phyloP scores from a whole-genome alignment of 352 stramenopile genomes.

The Elongisporangium anandrum region DNA sequence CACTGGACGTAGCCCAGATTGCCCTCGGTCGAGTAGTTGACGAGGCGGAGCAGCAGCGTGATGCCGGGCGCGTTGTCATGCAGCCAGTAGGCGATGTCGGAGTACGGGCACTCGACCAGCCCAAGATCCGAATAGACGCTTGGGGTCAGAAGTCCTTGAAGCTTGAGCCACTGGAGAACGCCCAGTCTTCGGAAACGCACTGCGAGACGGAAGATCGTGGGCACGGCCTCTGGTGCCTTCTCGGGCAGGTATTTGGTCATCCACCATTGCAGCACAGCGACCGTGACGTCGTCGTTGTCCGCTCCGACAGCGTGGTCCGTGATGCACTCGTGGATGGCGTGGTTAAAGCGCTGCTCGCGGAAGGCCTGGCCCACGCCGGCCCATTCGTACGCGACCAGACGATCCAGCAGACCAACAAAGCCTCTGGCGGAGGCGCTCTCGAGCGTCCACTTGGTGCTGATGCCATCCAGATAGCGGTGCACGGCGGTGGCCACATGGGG shows the following conservation, averaged over 20 bases:
- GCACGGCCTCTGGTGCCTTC: neutral
- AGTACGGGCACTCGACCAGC: neutral
- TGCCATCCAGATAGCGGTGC: slow-evolving; percentile 13
- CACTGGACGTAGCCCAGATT: neutral
- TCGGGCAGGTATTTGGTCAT: neutral
- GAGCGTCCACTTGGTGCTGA: slow-evolving; percentile 16
- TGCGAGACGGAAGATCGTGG: neutral
- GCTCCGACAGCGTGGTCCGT: neutral
- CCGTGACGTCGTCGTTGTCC: neutral
- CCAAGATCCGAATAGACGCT: neutral
- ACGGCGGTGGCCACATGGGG: slow-evolving; percentile 10
- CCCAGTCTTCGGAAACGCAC: neutral
- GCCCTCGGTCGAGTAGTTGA: neutral
- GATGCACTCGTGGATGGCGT: neutral
- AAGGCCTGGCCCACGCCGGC: neutral
- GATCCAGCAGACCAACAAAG: slow-evolving; percentile 14
- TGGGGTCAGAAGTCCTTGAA: neutral
- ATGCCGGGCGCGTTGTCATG: neutral
- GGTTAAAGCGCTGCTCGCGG: neutral
- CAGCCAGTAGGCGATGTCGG: neutral
- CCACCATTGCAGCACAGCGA: neutral
- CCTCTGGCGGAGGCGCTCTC: slow-evolving; percentile 6
- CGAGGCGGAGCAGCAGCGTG: neutral
- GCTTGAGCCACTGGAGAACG: neutral
- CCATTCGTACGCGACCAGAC: slow-evolving; percentile 6